Percentiles rank a stretch among this genome's conserved stretches.
These are phyloP conservation scores for Nothophytophthora sp. DNA, from an alignment of 352 stramenopile species.

Conservation along the genomic window DNA sequence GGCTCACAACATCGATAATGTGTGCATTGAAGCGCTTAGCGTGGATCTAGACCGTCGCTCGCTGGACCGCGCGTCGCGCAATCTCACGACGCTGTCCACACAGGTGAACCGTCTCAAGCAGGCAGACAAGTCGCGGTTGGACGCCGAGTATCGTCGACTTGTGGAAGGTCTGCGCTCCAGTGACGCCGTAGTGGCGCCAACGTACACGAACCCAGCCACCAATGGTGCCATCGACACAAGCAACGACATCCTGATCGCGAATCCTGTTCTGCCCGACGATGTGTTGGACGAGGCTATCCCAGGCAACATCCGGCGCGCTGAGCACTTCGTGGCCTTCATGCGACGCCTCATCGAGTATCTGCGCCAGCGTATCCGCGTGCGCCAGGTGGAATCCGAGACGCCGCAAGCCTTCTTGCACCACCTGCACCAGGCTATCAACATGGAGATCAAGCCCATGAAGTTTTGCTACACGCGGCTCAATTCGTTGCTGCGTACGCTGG, in stretches of 20 bases:
- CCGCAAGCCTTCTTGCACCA: conserved; percentile 96
- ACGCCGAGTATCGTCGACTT: conserved; percentile 95
- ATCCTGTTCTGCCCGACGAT: conserved; percentile 89
- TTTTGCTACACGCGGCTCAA: conserved; percentile 98
- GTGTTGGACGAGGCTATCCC: conserved; percentile 97
- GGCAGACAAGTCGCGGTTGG: conserved; percentile 89
- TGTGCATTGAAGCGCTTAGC: conserved; percentile 98
- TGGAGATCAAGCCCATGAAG: conserved; percentile 97
- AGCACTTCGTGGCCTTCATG: conserved; percentile 99
- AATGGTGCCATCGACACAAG: conserved; percentile 47
- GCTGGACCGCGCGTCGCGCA: conserved; percentile 93
- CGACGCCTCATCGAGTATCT: conserved; percentile 96
- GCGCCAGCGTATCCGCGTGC: conserved; percentile 76
- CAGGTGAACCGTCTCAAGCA: conserved; percentile 91
- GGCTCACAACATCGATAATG: conserved; percentile 99
- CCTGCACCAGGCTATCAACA: conserved; percentile 91
- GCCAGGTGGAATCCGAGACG: conserved; percentile 96
- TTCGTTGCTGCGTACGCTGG: conserved; percentile 95
- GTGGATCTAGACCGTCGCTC: conserved; percentile 94
- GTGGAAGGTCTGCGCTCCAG: conserved; percentile 96
- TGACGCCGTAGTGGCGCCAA: conserved; percentile 62
- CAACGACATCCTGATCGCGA: conserved; percentile 72
- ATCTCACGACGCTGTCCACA: conserved; percentile 77
- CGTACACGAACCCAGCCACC: conserved; percentile 44
- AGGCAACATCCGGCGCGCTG: conserved; percentile 97